phyloP scores from a whole-genome alignment of 1,284 basidiomycete genomes.

The Ceratobasidium sp. region DNA sequence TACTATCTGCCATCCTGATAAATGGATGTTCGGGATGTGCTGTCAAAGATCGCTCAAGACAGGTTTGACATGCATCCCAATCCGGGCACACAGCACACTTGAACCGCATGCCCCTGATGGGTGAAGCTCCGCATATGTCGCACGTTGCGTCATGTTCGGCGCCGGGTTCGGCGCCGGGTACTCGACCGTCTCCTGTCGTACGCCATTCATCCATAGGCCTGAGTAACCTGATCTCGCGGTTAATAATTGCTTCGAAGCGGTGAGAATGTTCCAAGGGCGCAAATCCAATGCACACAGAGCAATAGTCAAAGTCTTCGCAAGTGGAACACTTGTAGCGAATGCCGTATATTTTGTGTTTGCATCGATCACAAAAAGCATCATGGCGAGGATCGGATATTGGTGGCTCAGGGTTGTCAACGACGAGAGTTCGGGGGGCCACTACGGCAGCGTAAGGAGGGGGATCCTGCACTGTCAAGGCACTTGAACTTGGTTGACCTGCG shows the following conservation, averaged over 20 bases:
- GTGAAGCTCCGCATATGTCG: constrained; percentile 13
- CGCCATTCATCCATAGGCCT: constrained; percentile 26
- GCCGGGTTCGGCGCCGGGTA: not conserved
- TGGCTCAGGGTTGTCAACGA: constrained; percentile 10
- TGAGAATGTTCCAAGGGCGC: constrained; percentile 27
- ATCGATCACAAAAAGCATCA: constrained; percentile 26
- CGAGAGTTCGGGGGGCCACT: not conserved
- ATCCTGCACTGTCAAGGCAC: not conserved
- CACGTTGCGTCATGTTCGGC: constrained; percentile 2
- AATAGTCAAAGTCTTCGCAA: constrained; percentile 32
- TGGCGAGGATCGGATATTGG: constrained; percentile 2
- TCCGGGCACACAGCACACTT: constrained; percentile 26
- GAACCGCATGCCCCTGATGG: constrained; percentile 7
- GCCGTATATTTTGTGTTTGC: constrained; percentile 19
- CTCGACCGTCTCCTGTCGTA: not conserved
- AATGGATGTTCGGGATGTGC: constrained; percentile 19
- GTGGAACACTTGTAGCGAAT: constrained; percentile 27
- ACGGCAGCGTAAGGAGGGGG: constrained; percentile 14
- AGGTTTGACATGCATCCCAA: constrained; percentile 20
- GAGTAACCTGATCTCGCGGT: not conserved
- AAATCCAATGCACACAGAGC: constrained; percentile 25
- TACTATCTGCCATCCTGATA: not conserved
- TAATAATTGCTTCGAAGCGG: constrained; percentile 20
- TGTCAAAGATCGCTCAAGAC: constrained; percentile 6
- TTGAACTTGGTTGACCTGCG: not conserved